Conservation (phyloP, 495 filamentous ascomycete species). For the Aspergillus cavernicola region DNA sequence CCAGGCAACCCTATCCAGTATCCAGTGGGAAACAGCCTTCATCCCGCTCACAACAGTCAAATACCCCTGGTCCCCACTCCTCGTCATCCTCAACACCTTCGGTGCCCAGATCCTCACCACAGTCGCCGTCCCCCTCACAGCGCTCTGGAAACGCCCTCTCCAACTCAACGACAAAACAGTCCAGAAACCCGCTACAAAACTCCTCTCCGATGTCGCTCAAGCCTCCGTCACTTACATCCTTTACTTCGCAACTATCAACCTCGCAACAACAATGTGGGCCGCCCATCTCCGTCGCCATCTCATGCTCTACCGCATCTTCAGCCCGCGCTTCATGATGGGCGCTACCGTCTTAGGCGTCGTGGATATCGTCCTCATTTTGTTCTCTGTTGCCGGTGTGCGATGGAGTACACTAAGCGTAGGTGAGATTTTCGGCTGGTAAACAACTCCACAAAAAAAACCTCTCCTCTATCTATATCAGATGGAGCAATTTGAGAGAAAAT, state of each 20-base stretch:
- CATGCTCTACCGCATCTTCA: slow-evolving; percentile 97
- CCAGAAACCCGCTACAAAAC: slow-evolving; percentile 38
- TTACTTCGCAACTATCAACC: slow-evolving; percentile 74
- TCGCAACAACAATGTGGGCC: slow-evolving; percentile 85
- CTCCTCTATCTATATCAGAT: too few species aligned
- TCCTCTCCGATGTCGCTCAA: slow-evolving; percentile 66
- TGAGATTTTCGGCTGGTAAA: slow-evolving; percentile 81
- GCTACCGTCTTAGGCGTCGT: slow-evolving; percentile 68
- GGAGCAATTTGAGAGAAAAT: too few species aligned
- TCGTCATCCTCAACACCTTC: slow-evolving; percentile 81
- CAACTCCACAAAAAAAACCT: too few species aligned
- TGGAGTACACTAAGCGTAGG: slow-evolving; percentile 71
- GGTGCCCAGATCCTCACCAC: slow-evolving; percentile 83
- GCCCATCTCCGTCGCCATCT: slow-evolving; percentile 83
- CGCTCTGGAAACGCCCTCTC: slow-evolving; percentile 76
- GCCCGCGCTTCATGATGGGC: slow-evolving; percentile 83
- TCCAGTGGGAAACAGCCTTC: slow-evolving; percentile 98
- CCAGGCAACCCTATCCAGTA: slow-evolving; percentile 79
- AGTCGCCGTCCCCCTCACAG: slow-evolving; percentile 71
- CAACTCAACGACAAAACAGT: slow-evolving; percentile 27
- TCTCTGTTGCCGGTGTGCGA: slow-evolving; percentile 67
- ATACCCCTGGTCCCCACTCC: slow-evolving; percentile 85
- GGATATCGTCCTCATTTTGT: slow-evolving; percentile 66
- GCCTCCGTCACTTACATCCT: slow-evolving; percentile 69
- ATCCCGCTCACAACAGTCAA: slow-evolving; percentile 76